Evolutionary conservation across 164 flowering plant genomes (phyloP).

Genomic region (Magnolia kwangsiensis): DNA sequence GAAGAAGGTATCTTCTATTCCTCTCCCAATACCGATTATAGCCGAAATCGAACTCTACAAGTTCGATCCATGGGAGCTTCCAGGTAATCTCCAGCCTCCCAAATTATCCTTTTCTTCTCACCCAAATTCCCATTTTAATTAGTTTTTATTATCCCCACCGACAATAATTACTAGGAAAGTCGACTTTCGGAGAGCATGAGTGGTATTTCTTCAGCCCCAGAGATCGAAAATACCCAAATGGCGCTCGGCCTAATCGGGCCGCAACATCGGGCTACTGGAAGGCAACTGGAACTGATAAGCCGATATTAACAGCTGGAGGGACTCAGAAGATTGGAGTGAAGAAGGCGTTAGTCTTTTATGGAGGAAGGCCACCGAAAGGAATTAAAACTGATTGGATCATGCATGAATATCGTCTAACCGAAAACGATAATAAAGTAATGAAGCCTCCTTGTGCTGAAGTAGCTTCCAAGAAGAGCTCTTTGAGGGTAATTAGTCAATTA

Average conservation of each 20-base stretch:
- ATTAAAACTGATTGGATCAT: slow-evolving; percentile 89
- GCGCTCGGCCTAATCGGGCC: slow-evolving; percentile 83
- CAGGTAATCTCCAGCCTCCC: slow-evolving; percentile 35
- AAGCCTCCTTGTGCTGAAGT: slow-evolving; percentile 48
- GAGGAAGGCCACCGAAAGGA: slow-evolving; percentile 87
- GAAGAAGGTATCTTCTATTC: slow-evolving; percentile 52
- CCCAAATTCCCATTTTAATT: neutral
- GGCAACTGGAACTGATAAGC: slow-evolving; percentile 96
- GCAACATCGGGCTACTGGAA: slow-evolving; percentile 96
- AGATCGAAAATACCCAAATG: slow-evolving; percentile 89
- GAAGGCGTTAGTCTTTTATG: slow-evolving; percentile 86
- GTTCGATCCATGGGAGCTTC: slow-evolving; percentile 89
- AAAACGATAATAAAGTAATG: slow-evolving; percentile 22
- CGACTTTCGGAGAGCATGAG: slow-evolving; percentile 81
- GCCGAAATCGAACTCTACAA: slow-evolving; percentile 80
- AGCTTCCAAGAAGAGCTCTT: slow-evolving; percentile 53
- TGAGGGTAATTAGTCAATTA: slow-evolving; percentile 46
- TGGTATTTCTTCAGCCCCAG: slow-evolving; percentile 95
- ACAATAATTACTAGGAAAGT: slow-evolving; percentile 47
- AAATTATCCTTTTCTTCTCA: neutral
- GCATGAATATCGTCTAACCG: slow-evolving; percentile 82
- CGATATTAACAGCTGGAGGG: slow-evolving; percentile 62
- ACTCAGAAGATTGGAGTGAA: slow-evolving; percentile 80
- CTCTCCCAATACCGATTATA: slow-evolving; percentile 74
- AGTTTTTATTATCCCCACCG: no score